Evolutionary conservation across 306 rosid genomes (phyloP).

Genomic region (Begonia fuchsioides): DNA sequence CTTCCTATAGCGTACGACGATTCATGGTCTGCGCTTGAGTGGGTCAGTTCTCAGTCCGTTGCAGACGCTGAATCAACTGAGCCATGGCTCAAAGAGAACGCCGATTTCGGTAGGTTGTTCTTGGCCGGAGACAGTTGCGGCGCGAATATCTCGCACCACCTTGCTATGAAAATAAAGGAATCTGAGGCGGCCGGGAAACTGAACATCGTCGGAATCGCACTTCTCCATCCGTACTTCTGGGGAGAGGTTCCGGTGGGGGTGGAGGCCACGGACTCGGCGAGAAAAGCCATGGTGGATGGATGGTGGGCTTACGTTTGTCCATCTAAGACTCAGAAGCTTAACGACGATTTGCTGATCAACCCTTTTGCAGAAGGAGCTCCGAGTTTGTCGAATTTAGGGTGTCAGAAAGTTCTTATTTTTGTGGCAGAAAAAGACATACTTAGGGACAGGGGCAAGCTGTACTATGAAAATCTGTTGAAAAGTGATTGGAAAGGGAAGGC

Average conservation of each 20-base stretch:
- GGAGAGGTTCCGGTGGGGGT: constrained; percentile 47
- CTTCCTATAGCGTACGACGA: constrained; percentile 60
- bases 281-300: constrained; percentile 49
- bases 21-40: constrained; percentile 50
- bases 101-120: constrained; percentile 34
- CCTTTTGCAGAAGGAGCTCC: constrained; percentile 66
- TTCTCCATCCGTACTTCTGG: constrained; percentile 82
- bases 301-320: constrained; percentile 87
- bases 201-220: constrained; percentile 30
- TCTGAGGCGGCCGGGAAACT: constrained; percentile 8
- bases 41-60: constrained; percentile 32
- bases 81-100: constrained; percentile 35
- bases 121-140: constrained; percentile 79
- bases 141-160: constrained; percentile 55
- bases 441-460: constrained; percentile 65
- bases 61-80: constrained; percentile 13
- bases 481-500: constrained; percentile 53
- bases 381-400: constrained; percentile 25
- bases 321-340: constrained; percentile 29
- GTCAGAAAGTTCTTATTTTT: constrained; percentile 29
- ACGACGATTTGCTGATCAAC: constrained; percentile 54
- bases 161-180: constrained; percentile 18
- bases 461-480: constrained; percentile 30
- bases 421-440: constrained; percentile 58
- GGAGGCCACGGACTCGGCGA: constrained; percentile 28